Evolutionary conservation across 2,329 filamentous ascomycete genomes (phyloP), one percentile per base, ranked within the genome.

Genomic region (Colletotrichum eleusines): DNA sequence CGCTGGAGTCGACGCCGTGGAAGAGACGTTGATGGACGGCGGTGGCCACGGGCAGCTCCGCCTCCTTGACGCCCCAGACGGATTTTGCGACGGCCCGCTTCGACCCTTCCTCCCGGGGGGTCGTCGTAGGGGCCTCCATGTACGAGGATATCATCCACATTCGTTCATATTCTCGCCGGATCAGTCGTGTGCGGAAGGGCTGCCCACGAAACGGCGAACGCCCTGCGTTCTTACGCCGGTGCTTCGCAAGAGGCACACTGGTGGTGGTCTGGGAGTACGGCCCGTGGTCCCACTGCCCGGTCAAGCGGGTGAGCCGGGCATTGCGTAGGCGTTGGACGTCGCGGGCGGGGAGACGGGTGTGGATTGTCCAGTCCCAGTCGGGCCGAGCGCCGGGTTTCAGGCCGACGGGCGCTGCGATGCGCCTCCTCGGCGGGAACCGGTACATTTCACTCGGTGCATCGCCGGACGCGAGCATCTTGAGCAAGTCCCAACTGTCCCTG

Each of bases 401-500:
- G 54, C 20, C 11, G 12, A 16, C 18, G 12, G 58, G 26, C 2
- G 11, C 26, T 0, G 78, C 81, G 16, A 81, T 74, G 0, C 79
- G 69, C 35, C 84, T 77, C 40, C 82, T 77, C 1, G 72, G 51
- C 28, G 84, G 84, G 1, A 84, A 73, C 23, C 68, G 74, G 79
- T 83, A 85, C 40, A 82, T 78, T 4, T 72, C 70, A 58, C 75
- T 74, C 2, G 76, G 76, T 12, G 82, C 82, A 33, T 78, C 78
- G 1, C 85, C 88, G 9, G 75, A 72, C 3, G 82, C 82, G 44
- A 91, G 74, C 31, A 78, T 77, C n/a, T 78, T 78, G n/a, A 91
- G 77, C 18, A 84, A 76, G 18, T 90, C 82, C 88, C 88, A 91
- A 75, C 91, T 87, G 23, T 81, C 79, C 35, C 77, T 79, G 8